Percentiles rank a stretch among this genome's conserved stretches.
Conservation (phyloP, 2,329 filamentous ascomycete genomes). For the Apiospora hydei region DNA sequence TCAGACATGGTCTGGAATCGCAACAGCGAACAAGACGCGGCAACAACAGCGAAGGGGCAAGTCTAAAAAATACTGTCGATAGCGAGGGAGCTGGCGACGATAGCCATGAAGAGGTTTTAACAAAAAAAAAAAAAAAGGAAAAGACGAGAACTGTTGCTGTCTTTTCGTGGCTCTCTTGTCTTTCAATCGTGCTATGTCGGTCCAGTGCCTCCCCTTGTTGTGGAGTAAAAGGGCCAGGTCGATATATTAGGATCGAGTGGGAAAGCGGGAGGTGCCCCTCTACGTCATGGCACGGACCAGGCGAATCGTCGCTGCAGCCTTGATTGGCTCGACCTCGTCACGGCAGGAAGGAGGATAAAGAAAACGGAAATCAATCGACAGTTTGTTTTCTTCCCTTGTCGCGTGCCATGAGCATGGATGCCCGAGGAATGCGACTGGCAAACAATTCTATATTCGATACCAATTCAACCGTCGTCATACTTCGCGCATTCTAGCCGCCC, state of each 20-base stretch:
- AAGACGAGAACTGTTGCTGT: not conserved
- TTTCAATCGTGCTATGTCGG: slow-evolving; percentile 13
- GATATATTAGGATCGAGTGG: not conserved
- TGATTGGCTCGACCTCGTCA: slow-evolving; percentile 4
- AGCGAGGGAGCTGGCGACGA: not conserved
- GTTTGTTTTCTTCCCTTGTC: not conserved
- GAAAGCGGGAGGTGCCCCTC: slow-evolving; percentile 12
- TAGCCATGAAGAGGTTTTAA: not conserved
- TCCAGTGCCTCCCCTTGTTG: not conserved
- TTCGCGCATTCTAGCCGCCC: not conserved
- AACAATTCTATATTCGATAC: not conserved
- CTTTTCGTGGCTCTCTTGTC: not conserved
- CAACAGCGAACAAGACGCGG: not conserved
- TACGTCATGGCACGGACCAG: slow-evolving; percentile 21
- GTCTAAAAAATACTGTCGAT: slow-evolving; percentile 6
- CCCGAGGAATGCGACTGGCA: not conserved
- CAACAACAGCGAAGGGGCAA: not conserved
- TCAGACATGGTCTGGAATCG: slow-evolving; percentile 26
- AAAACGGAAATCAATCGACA: not conserved
- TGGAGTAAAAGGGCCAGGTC: slow-evolving; percentile 18
- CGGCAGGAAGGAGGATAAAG: not conserved
- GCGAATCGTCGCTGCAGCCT: not conserved
- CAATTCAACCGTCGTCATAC: not conserved
- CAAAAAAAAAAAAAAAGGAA: not conserved
- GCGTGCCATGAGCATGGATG: too few species aligned